Percentiles rank a stretch among this genome's conserved stretches.
Evolutionary conservation across 495 filamentous ascomycete genomes (phyloP).

Genomic region (Alectoria sarmentosa): DNA sequence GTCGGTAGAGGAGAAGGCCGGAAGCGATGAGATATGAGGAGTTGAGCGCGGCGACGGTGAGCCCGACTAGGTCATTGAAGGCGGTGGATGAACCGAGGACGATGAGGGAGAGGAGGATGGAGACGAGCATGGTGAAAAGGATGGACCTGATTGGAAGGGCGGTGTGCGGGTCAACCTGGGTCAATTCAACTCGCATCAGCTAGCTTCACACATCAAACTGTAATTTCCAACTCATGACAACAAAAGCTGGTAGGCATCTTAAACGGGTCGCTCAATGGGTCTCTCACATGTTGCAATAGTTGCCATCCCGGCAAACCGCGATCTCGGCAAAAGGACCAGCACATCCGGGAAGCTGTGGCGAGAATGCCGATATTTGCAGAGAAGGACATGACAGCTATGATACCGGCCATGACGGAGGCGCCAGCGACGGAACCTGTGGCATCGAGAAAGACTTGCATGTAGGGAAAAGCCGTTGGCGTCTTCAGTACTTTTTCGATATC

Average conservation of each 20-base stretch:
- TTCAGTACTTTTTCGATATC: slow-evolving; percentile 29
- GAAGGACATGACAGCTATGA: slow-evolving; percentile 35
- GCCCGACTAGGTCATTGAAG: slow-evolving; percentile 34
- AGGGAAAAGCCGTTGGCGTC: slow-evolving; percentile 31
- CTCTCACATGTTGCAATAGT: slow-evolving; percentile 33
- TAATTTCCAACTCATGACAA: neutral
- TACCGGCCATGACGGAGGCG: slow-evolving; percentile 29
- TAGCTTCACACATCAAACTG: neutral
- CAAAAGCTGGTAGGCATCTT: neutral
- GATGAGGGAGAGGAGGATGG: slow-evolving; percentile 36
- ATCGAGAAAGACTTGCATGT: slow-evolving; percentile 36
- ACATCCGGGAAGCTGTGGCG: slow-evolving; percentile 47
- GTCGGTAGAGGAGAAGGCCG: slow-evolving; percentile 8
- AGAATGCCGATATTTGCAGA: slow-evolving; percentile 39
- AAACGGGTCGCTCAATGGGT: neutral
- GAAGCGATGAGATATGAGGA: slow-evolving; percentile 32
- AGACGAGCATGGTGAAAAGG: slow-evolving; percentile 38
- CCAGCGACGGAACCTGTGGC: slow-evolving; percentile 29
- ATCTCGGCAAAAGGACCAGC: slow-evolving; percentile 51
- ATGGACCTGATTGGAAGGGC: slow-evolving; percentile 47
- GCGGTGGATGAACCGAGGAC: slow-evolving; percentile 43
- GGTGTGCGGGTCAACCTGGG: slow-evolving; percentile 29
- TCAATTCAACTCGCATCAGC: neutral
- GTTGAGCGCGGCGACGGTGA: slow-evolving; percentile 31
- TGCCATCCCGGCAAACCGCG: slow-evolving; percentile 42